These are phyloP conservation scores for Cubamyces sp. DNA, from an alignment of 768 basidiomycete species.

Conservation along the genomic window DNA sequence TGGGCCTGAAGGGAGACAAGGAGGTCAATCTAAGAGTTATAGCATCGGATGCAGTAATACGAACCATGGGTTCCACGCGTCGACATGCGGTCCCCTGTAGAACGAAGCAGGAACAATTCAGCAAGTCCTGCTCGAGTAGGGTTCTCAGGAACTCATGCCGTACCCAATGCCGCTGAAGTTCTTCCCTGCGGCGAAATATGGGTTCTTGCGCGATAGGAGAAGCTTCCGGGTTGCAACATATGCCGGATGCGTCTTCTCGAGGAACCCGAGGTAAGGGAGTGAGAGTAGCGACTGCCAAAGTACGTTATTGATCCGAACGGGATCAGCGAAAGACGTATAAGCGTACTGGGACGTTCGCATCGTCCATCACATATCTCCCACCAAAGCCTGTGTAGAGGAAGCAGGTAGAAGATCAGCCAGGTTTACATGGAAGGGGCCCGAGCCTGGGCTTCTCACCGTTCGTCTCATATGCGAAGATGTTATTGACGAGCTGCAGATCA, in stretches of 20 bases:
- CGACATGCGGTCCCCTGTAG: slow-evolving; percentile 74
- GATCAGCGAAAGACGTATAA: neutral
- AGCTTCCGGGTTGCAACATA: slow-evolving; percentile 69
- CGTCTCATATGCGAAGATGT: slow-evolving; percentile 77
- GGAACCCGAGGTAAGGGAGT: slow-evolving; percentile 78
- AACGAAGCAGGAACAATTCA: slow-evolving; percentile 3
- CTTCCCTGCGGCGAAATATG: slow-evolving; percentile 67
- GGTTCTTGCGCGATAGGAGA: slow-evolving; percentile 65
- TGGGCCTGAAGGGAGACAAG: slow-evolving; percentile 53
- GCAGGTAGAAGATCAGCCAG: neutral
- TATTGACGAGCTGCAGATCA: slow-evolving; percentile 53
- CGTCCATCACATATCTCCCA: slow-evolving; percentile 79
- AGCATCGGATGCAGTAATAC: slow-evolving; percentile 16
- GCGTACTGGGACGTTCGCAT: slow-evolving; percentile 81
- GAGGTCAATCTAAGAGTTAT: slow-evolving; percentile 6
- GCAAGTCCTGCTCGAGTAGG: neutral
- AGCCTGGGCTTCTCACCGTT: slow-evolving; percentile 50
- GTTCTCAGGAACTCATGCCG: slow-evolving; percentile 26
- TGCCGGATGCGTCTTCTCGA: slow-evolving; percentile 58
- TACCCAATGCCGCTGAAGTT: slow-evolving; percentile 74
- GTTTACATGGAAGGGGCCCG: neutral
- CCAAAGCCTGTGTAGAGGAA: slow-evolving; percentile 53
- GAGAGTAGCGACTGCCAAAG: slow-evolving; percentile 66
- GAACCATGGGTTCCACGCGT: slow-evolving; percentile 72
- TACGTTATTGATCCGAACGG: neutral